phyloP scores from a whole-genome alignment of 257 asterid genomes.

The Scutellaria baicalensis region DNA sequence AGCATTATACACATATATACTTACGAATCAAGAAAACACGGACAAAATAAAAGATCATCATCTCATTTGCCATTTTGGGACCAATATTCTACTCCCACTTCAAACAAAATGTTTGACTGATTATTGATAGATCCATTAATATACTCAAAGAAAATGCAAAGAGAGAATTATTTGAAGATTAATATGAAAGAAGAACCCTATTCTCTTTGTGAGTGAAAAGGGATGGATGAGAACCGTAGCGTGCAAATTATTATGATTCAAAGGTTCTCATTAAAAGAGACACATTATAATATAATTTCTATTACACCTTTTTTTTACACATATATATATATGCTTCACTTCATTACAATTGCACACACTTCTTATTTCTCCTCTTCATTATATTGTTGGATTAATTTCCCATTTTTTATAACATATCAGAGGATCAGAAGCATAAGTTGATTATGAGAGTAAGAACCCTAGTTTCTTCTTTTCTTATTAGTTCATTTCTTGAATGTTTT shows the following conservation, averaged over 20 bases:
- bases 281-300: slow-evolving; percentile 18
- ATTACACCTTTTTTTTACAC: background rate
- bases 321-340: slow-evolving; percentile 21
- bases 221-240: slow-evolving; percentile 48
- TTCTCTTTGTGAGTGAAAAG: slow-evolving; percentile 36
- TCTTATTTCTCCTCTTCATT: background rate
- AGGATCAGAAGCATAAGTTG: background rate
- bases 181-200: slow-evolving; percentile 41
- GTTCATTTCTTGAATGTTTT: background rate
- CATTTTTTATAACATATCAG: background rate
- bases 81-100: slow-evolving; percentile 30
- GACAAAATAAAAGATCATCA: too few species aligned
- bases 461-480: background rate
- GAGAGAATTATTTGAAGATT: slow-evolving; percentile 20
- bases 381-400: background rate
- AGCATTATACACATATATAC: too few species aligned
- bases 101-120: slow-evolving; percentile 31
- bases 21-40: too few species aligned
- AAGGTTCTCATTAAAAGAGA: slow-evolving; percentile 49
- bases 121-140: slow-evolving; percentile 6
- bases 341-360: slow-evolving; percentile 21
- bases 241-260: slow-evolving; percentile 30
- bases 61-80: slow-evolving; percentile 7
- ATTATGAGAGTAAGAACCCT: slow-evolving; percentile 28
- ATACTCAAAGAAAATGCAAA: background rate